Evolutionary conservation across 2,329 filamentous ascomycete genomes (phyloP), one percentile per base, ranked within the genome.

Genomic region (Penicillium sp.): DNA sequence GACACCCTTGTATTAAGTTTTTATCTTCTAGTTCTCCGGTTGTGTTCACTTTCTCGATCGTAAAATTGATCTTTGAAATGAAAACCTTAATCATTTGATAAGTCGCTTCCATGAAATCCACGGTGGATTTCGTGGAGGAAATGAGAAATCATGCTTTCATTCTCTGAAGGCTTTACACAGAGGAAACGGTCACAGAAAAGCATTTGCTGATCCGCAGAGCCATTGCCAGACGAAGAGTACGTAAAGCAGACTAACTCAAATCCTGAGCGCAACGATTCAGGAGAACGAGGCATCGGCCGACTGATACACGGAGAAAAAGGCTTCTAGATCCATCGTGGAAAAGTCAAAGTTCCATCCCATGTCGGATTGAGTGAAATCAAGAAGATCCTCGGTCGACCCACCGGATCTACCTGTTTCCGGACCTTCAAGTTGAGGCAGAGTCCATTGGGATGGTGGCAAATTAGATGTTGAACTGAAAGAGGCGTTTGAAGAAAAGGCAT

Each of bases 321-420:
- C 63, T 28, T 72, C 70, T 5, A 73, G 51, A 44, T 73, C 70
- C 69, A 73, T 72, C 1, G 69, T 71, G 2, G 69, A 72, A 44
- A 73, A 71, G 36, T 72, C 68, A 51, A 73, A 69, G 44, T 72
- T 63, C 69, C 69, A 73, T 5, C 67, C 69, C 63, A 71, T 68
- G 44, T 72, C 69, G 2, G 67, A 65, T 53, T 68, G 62, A 2
- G 69, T 71, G 38, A 73, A 65, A 49, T 73, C 70, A 2, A 67
- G 60, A 6, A 72, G 57, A 46, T 70, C 68, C 13, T 69, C 66
- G 5, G 49, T 61, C n/a, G 63, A 68, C 2, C 58, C 64, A 0
- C 54, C 48, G 13, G 63, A 67, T 8, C 55, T 56, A 13, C 55
- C 61, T 0, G 61, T 57, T 5, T 63, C 59, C 4, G 58, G 62